Conservation (phyloP, 805 yeast species). For the Ogataea philodendri region DNA sequence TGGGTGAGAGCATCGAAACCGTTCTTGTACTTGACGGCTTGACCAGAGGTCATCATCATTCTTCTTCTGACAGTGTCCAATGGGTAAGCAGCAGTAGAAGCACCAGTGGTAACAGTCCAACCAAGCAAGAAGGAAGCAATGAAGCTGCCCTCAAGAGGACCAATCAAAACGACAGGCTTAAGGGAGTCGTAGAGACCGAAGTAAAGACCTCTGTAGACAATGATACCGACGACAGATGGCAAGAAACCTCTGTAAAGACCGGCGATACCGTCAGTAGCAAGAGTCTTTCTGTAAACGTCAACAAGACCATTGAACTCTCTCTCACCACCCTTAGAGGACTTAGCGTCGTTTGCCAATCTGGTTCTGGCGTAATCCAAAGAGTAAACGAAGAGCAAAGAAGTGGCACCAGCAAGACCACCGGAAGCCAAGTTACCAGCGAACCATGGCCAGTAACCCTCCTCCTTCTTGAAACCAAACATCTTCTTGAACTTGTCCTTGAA, state of each 20-base stretch:
- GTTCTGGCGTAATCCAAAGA: slow-evolving; percentile 98
- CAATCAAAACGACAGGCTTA: slow-evolving; percentile 91
- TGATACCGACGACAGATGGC: slow-evolving; percentile 95
- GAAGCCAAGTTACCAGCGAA: slow-evolving; percentile 98
- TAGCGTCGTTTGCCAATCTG: slow-evolving; percentile 98
- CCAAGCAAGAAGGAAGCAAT: slow-evolving; percentile 94
- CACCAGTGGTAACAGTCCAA: slow-evolving; percentile 98
- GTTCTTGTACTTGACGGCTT: slow-evolving; percentile 94
- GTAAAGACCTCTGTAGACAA: slow-evolving; percentile 99
- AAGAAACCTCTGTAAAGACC: slow-evolving; percentile 99
- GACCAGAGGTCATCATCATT: slow-evolving; percentile 99
- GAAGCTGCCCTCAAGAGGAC: slow-evolving; percentile 93
- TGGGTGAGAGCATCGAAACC: slow-evolving; percentile 89
- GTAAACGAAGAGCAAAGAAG: slow-evolving; percentile 89
- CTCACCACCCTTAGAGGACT: slow-evolving; percentile 86
- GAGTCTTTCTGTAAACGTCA: slow-evolving; percentile 94
- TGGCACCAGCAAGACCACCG: slow-evolving; percentile 98
- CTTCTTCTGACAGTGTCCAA: slow-evolving; percentile 99
- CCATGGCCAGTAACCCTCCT: slow-evolving; percentile 89
- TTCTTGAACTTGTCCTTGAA: slow-evolving; percentile 97
- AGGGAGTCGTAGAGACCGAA: slow-evolving; percentile 96
- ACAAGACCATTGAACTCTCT: slow-evolving; percentile 97
- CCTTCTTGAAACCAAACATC: slow-evolving; percentile 96
- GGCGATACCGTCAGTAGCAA: slow-evolving; percentile 94
- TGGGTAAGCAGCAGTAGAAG: slow-evolving; percentile 98